Base-by-base conservation (phyloP, 306 rosid genomes). In the Castanospermum australe region DNA sequence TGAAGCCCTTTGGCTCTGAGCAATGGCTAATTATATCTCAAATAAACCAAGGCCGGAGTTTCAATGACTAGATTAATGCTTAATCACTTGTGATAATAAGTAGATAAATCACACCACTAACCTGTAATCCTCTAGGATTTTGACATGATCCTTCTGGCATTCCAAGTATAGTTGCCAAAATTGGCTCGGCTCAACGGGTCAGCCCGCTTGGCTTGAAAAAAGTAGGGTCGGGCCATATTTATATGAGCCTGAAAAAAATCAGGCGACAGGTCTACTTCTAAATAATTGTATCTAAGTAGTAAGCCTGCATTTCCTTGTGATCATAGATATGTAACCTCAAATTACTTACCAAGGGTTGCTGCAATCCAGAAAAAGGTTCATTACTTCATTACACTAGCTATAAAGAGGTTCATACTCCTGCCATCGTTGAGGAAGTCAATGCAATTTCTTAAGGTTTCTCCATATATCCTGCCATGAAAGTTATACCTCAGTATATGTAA, bases 371-470 rank as follows among this genome's bases (percentile, higher is more conserved):
- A 11, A 11, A 18, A 17, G 61, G 14, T 1, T 20, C 28, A 0
- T 22, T 63, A 11, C 50, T 64, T 11, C 32, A 38, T 36, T 88
- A 70, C 90, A 88, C 64, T 78, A 90, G 67, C 83, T 88, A 3
- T 88, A 81, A 71, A 90, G 92, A 61, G 94, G 94, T 71, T 88
- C 92, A 48, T 90, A 90, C 39, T 90, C 94, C 81, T 86, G 85
- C 92, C 94, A 90, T 14, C 89, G 81, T 57, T 86, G 79, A 28
- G 88, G 84, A 7, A 92, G 84, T 92, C 94, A 90, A 75, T 88
- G 83, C 13, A 81, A 67, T 57, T 76, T 48, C 83, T 88, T 84
- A 90, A 82, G 48, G 88, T 80, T 83, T 84, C 90, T 57, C 85
- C 94, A 48, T 90, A 92, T 51, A 90, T 90, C 80, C 92, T 86